Percentiles rank a stretch among this genome's conserved stretches.
Evolutionary conservation across 73 alveolate species (phyloP).

Genomic region (Symbiodinium natans): DNA sequence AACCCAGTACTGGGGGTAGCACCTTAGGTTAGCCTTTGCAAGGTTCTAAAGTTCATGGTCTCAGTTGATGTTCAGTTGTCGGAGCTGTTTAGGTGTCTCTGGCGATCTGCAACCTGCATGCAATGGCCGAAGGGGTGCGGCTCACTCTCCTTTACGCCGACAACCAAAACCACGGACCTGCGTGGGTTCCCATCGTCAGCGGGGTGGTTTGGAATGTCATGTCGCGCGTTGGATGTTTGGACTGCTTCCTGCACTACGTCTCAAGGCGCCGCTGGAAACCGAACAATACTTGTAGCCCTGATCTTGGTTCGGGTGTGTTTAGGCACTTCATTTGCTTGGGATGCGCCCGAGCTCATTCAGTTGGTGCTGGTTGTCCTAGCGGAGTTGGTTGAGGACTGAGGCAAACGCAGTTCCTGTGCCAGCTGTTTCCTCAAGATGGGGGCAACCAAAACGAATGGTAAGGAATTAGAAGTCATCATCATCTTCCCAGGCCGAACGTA

Average conservation of each 20-base stretch:
- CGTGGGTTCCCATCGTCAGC: neutral
- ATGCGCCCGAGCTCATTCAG: neutral
- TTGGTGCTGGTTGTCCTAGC: neutral
- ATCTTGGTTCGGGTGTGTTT: neutral
- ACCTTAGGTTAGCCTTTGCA: too few species aligned
- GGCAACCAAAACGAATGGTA: too few species aligned
- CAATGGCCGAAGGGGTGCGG: conserved; percentile 54
- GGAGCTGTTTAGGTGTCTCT: too few species aligned
- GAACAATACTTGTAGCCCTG: neutral
- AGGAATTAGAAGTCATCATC: too few species aligned
- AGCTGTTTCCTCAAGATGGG: too few species aligned
- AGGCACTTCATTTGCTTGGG: neutral
- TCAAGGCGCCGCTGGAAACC: neutral
- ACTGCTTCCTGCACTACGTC: neutral
- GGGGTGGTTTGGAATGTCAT: conserved; percentile 30
- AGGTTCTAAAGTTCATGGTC: too few species aligned
- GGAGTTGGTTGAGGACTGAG: neutral
- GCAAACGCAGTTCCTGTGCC: neutral
- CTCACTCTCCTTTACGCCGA: too few species aligned
- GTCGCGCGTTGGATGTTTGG: neutral
- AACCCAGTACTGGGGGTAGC: too few species aligned
- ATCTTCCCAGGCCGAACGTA: too few species aligned
- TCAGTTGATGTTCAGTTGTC: too few species aligned
- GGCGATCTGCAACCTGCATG: conserved; percentile 58
- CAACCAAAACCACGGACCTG: too few species aligned